A percentile compares a stretch with the other conserved stretches of the same genome.
Evolutionary conservation across 1,139 yeast species (phyloP).

Genomic region (Yamadazyma taylorii): DNA sequence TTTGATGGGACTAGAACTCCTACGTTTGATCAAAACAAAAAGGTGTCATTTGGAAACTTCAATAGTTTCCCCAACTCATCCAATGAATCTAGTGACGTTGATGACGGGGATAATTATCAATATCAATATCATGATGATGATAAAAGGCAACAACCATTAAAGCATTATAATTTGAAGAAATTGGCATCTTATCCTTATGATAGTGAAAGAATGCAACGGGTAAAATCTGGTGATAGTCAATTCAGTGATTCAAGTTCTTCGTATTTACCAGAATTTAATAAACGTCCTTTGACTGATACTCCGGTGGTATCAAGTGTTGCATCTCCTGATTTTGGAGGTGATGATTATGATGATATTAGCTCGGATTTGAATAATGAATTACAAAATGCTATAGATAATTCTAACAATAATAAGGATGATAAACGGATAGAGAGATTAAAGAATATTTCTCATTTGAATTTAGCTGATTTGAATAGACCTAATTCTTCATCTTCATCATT

Average conservation of each 20-base stretch:
- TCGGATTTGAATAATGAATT: conserved; percentile 4
- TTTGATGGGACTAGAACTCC: neutral
- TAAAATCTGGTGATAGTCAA: conserved; percentile 34
- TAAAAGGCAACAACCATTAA: conserved; percentile 4
- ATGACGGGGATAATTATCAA: conserved; percentile 8
- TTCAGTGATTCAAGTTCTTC: conserved; percentile 20
- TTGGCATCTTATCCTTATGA: conserved; percentile 18
- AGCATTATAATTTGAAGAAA: conserved; percentile 16
- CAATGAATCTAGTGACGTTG: conserved; percentile 14
- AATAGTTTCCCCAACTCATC: conserved; percentile 15
- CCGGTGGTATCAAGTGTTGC: conserved; percentile 59
- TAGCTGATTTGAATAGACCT: conserved; percentile 30
- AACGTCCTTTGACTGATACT: conserved; percentile 70
- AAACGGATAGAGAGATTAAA: conserved; percentile 23
- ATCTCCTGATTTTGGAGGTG: conserved; percentile 45
- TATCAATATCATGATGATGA: conserved; percentile 1
- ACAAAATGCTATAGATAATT: conserved; percentile 4
- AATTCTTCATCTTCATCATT: conserved; percentile 10
- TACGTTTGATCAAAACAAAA: conserved; percentile 5
- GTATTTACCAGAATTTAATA: conserved; percentile 59
- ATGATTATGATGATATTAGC: conserved; percentile 11
- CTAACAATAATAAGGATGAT: conserved; percentile 7
- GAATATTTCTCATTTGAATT: conserved; percentile 45
- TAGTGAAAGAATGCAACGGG: conserved; percentile 21
- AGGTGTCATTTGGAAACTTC: conserved; percentile 13